A percentile compares a stretch with the other conserved stretches of the same genome.
Evolutionary conservation across 257 asterid genomes (phyloP).

Genomic region (Eucommia ulmoides): DNA sequence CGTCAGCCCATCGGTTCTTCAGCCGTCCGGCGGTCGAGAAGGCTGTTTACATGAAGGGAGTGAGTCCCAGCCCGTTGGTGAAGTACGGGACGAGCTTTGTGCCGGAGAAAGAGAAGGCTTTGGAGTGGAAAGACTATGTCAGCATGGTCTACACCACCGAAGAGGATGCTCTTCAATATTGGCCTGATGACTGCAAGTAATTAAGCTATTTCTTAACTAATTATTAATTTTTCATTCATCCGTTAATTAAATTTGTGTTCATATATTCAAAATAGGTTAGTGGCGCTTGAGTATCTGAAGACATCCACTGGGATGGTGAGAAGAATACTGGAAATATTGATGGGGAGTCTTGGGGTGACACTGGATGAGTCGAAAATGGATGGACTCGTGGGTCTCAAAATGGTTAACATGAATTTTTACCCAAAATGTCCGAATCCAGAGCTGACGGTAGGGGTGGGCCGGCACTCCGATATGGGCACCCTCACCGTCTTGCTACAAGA

Average conservation of each 20-base stretch:
- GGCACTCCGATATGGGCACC: conserved; percentile 31
- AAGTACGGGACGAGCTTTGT: conserved; percentile 28
- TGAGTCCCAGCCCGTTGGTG: conserved; percentile 21
- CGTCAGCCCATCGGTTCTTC: conserved; percentile 17
- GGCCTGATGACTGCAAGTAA: conserved; percentile 29
- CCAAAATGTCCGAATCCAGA: conserved; percentile 30
- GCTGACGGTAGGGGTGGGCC: conserved; percentile 27
- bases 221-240: neutral
- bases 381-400: conserved; percentile 14
- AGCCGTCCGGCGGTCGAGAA: conserved; percentile 15
- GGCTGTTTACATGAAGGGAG: conserved; percentile 19
- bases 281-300: conserved; percentile 20
- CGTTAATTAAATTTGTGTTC: too few species aligned
- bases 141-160: conserved; percentile 32
- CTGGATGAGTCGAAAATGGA: conserved; percentile 15
- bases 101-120: conserved; percentile 23
- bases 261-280: conserved; percentile 15
- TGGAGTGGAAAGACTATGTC: conserved; percentile 35
- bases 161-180: conserved; percentile 22
- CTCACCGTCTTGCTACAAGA: conserved; percentile 27
- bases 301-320: conserved; percentile 19
- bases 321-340: conserved; percentile 15
- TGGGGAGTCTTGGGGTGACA: conserved; percentile 13
- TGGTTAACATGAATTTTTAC: conserved; percentile 30
- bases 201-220: neutral